phyloP scores from a whole-genome alignment of 1,284 basidiomycete species.

The Ceratobasidium sp. region DNA sequence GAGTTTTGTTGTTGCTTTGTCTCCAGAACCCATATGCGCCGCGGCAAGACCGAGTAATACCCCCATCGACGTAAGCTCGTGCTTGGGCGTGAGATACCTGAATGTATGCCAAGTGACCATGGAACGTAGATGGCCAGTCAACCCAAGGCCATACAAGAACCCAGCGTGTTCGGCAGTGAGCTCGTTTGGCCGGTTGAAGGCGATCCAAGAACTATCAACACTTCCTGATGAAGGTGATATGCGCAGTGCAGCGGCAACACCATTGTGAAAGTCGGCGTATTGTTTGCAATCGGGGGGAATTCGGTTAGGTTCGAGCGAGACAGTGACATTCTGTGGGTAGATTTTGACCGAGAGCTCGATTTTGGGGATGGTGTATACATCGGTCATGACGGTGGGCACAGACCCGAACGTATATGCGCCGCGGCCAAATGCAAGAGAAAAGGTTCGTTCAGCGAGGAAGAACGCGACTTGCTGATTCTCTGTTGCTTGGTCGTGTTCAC shows the following conservation, averaged over 20 bases:
- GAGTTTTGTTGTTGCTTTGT: conserved; percentile 86
- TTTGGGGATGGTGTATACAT: conserved; percentile 78
- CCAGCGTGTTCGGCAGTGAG: conserved; percentile 92
- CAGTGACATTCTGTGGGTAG: conserved; percentile 67
- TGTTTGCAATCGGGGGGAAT: conserved; percentile 70
- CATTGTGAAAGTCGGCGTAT: conserved; percentile 98
- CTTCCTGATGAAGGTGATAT: conserved; percentile 76
- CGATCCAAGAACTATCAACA: conserved; percentile 90
- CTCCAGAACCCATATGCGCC: conserved; percentile 86
- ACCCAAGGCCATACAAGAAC: conserved; percentile 88
- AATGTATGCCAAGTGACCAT: conserved; percentile 90
- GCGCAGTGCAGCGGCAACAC: conserved; percentile 87
- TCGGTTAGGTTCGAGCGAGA: conserved; percentile 60
- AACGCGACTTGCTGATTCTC: conserved; percentile 81
- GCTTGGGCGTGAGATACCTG: conserved; percentile 90
- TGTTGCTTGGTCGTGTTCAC: conserved; percentile 77
- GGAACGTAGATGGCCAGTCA: conserved; percentile 86
- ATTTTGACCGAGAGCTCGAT: conserved; percentile 79
- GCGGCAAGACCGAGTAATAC: conserved; percentile 89
- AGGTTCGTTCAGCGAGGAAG: conserved; percentile 79
- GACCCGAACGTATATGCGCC: conserved; percentile 87
- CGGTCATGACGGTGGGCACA: conserved; percentile 69
- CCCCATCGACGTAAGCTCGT: conserved; percentile 92
- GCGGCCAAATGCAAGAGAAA: conserved; percentile 82
- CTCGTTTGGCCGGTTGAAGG: conserved; percentile 86